phyloP scores from a whole-genome alignment of 2,329 filamentous ascomycete genomes.

The Phialophora verrucosa region DNA sequence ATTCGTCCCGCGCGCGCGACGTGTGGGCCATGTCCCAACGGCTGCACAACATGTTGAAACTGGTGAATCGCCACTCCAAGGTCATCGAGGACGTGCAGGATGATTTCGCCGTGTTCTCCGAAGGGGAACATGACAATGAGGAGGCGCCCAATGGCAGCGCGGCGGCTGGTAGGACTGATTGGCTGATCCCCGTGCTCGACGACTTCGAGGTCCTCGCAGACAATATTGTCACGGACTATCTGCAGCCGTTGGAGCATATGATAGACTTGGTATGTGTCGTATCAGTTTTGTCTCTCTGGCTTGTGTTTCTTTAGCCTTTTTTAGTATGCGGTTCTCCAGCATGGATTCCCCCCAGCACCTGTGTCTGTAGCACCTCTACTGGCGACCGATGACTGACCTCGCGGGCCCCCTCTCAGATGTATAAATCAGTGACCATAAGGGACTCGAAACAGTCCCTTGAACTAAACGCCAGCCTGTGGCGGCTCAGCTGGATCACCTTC shows the following conservation, averaged over 20 bases:
- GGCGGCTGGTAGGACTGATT: constrained; percentile 31
- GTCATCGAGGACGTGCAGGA: constrained; percentile 54
- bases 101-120: constrained; percentile 49
- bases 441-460: constrained; percentile 43
- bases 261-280: constrained; percentile 39
- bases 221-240: constrained; percentile 57
- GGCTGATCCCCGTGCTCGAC: constrained; percentile 49
- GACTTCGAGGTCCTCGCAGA: constrained; percentile 55
- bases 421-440: constrained; percentile 60
- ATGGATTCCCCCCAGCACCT: no score
- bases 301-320: not conserved
- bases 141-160: not conserved
- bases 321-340: no score
- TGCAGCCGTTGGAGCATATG: constrained; percentile 57
- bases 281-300: not conserved
- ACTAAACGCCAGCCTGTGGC: constrained; percentile 39
- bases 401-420: constrained; percentile 38
- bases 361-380: no score
- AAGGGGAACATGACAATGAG: constrained; percentile 46
- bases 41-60: constrained; percentile 60
- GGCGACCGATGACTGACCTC: not conserved
- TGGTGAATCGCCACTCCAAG: constrained; percentile 54
- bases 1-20: constrained; percentile 59
- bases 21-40: constrained; percentile 58
- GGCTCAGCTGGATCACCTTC: constrained; percentile 49